Base-by-base conservation (phyloP, 2,329 filamentous ascomycete genomes). In the Arthrobotrys sinensis region DNA sequence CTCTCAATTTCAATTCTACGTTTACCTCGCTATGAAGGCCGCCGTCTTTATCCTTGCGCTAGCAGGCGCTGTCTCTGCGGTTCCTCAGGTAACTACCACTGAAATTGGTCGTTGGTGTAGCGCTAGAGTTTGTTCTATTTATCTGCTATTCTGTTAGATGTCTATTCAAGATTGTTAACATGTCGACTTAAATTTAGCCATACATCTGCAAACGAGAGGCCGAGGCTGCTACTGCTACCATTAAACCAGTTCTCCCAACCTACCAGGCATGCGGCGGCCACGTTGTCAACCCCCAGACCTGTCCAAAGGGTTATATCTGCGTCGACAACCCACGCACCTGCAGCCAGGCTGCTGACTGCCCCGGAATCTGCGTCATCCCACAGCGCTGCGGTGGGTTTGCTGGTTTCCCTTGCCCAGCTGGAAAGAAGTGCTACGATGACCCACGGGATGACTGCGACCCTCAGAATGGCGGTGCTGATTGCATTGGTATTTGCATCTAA, bases 361-460 rank as follows among this genome's bases (percentile, higher is more conserved):
- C 52, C 11, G 63, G 71, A 12, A 76, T 68, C 11, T 68, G 71
- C 28, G 63, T 76, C 7, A 36, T 48, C n/a, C 38, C 53, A 43
- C 55, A 40, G 24, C 48, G 16, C 43, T 87, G 86, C 76, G 85
- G 85, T 28, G 86, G 86, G 0, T 83, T 87, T 65, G 83, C 83
- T 0, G 85, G 83, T 0, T 80, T 83, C 19, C 34, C 1, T 1
- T 87, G 86, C 76, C 72, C 81, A 4, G 48, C 70, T 10, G 83
- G 82, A 0, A 81, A 84, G 81, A 81, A 82, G 8, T 87, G 86
- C 71, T 80, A 84, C 38, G 86, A 87, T 81, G 84, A 86, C 78
- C 84, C 85, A 4, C 80, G 83, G 10, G 86, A 87, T 79, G 81
- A 83, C 11, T 87, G 86, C 76, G 83, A 85, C 80, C 83, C 83